Evolutionary conservation across 495 filamentous ascomycete genomes (phyloP).

Genomic region (Parachaetomium inaequale): DNA sequence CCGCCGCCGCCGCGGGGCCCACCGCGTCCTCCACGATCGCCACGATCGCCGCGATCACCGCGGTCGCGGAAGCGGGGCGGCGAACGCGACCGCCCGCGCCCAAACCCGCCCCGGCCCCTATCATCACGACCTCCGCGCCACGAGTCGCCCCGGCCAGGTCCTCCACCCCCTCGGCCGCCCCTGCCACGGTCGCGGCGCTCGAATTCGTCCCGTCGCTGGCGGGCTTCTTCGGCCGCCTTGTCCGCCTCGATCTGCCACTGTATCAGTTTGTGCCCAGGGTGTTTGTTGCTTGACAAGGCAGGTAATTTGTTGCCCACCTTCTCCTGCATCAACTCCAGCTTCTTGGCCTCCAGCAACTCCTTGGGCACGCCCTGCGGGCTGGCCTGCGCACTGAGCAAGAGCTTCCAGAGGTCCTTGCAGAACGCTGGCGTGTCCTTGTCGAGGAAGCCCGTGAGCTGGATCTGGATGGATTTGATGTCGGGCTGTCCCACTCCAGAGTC

Average conservation of each 20-base stretch:
- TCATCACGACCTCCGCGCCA: constrained; percentile 35
- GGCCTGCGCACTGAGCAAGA: constrained; percentile 84
- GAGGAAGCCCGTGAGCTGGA: constrained; percentile 89
- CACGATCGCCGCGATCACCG: constrained; percentile 29
- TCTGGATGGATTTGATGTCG: constrained; percentile 90
- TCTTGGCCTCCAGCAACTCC: constrained; percentile 93
- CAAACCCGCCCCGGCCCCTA: constrained; percentile 38
- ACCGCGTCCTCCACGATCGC: constrained; percentile 26
- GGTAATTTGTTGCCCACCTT: constrained; percentile 64
- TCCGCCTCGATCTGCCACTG: constrained; percentile 69
- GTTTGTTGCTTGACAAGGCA: too few species aligned
- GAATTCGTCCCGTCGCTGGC: constrained; percentile 57
- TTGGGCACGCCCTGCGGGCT: constrained; percentile 89
- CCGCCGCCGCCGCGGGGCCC: constrained; percentile 22
- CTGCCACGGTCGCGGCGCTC: constrained; percentile 60
- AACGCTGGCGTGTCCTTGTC: constrained; percentile 89
- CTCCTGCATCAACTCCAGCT: constrained; percentile 86
- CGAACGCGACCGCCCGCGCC: constrained; percentile 58
- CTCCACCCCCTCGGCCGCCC: constrained; percentile 48
- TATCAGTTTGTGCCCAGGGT: constrained; percentile 14
- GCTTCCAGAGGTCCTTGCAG: constrained; percentile 89
- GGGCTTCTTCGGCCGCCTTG: constrained; percentile 71
- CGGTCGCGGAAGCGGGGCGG: constrained; percentile 49
- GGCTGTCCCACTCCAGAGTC: constrained; percentile 55
- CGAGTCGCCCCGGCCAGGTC: constrained; percentile 38